A percentile compares a stretch with the other conserved stretches of the same genome.
Conservation (phyloP, 2,329 filamentous ascomycete genomes). For the Calonectria leucothoes region DNA sequence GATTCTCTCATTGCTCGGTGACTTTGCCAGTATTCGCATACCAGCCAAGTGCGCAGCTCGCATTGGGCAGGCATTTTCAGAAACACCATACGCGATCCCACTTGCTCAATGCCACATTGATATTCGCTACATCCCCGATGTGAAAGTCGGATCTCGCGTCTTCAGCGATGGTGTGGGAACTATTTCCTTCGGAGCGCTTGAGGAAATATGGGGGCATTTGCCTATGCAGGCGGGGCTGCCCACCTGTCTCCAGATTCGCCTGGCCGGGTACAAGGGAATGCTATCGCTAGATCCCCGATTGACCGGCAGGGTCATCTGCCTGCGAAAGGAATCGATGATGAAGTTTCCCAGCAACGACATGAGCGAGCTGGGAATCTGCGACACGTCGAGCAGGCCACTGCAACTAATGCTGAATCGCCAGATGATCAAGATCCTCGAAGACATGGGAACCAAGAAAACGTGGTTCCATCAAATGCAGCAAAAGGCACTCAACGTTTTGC, state of each 20-base stretch:
- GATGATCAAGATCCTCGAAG: conserved; percentile 88
- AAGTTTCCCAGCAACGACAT: conserved; percentile 74
- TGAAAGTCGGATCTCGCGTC: conserved; percentile 65
- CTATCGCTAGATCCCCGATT: conserved; percentile 75
- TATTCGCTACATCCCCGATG: conserved; percentile 57
- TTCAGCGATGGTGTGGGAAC: conserved; percentile 88
- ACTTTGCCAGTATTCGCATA: conserved; percentile 62
- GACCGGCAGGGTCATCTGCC: conserved; percentile 65
- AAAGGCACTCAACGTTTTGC: conserved; percentile 69
- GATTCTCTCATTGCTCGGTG: conserved; percentile 62
- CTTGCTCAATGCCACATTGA: conserved; percentile 53
- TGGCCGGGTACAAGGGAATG: conserved; percentile 82
- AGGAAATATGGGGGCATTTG: conserved; percentile 69
- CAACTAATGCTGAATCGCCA: conserved; percentile 81
- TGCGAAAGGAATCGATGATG: conserved; percentile 79
- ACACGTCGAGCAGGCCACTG: conserved; percentile 74
- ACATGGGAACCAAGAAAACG: conserved; percentile 68
- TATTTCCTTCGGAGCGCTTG: conserved; percentile 70
- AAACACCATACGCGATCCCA: conserved; percentile 74
- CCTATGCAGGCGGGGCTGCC: conserved; percentile 61
- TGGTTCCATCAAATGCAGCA: conserved; percentile 76
- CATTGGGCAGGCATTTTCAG: conserved; percentile 78
- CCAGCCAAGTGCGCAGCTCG: conserved; percentile 69
- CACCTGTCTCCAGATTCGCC: conserved; percentile 80
- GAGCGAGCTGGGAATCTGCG: conserved; percentile 77